Conservation (phyloP, 805 yeast genomes). For the Kodamaea restingae region DNA sequence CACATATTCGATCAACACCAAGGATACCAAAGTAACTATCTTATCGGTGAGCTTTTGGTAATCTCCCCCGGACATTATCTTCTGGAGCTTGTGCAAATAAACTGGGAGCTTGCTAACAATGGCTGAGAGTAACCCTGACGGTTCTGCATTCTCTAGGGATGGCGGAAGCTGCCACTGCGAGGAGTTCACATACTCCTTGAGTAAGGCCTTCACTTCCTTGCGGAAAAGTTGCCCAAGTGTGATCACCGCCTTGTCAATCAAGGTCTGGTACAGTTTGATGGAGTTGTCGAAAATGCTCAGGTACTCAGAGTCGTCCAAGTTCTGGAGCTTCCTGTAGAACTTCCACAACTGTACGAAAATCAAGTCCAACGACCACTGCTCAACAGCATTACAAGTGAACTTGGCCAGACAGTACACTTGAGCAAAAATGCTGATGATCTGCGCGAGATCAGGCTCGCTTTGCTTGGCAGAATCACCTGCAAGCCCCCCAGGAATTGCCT, state of each 20-base stretch:
- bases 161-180: conserved; percentile 27
- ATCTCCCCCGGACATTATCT: conserved; percentile 26
- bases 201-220: conserved; percentile 26
- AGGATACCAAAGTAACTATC: conserved; percentile 24
- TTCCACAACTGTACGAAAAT: conserved; percentile 40
- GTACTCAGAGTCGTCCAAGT: conserved; percentile 15
- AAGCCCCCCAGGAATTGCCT: conserved; percentile 35
- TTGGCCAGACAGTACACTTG: conserved; percentile 34
- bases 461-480: conserved; percentile 23
- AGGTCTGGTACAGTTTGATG: conserved; percentile 19
- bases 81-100: conserved; percentile 21
- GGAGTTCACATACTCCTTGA: conserved; percentile 37
- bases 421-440: conserved; percentile 25
- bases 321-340: conserved; percentile 20
- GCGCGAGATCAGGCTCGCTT: conserved; percentile 10
- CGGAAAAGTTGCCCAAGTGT: conserved; percentile 30
- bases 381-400: conserved; percentile 26
- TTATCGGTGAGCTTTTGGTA: conserved; percentile 26
- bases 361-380: conserved; percentile 37
- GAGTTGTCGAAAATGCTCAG: conserved; percentile 29
- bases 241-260: conserved; percentile 17
- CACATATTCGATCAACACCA: conserved; percentile 33
- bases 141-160: conserved; percentile 9
- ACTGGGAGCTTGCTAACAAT: conserved; percentile 24
- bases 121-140: conserved; percentile 20